Evolutionary conservation across 352 stramenopile species (phyloP), one percentile per base, ranked within the genome.

Genomic region (Elongisporangium senticosum): DNA sequence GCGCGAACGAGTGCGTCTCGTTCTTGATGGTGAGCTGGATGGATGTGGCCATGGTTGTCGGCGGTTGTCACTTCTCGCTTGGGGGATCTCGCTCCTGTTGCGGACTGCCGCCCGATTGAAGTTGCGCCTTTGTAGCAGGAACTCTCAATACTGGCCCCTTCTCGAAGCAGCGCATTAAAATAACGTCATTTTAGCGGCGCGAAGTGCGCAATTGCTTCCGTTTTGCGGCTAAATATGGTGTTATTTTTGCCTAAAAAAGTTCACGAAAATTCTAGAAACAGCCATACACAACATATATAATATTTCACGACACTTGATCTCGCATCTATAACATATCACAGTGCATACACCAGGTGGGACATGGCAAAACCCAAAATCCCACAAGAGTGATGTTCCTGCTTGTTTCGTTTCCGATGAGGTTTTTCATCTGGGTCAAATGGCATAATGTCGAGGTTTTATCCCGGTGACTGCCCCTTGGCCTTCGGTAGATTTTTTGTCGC

Each of bases 1-100:
- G 67, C 60, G 66, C 69, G 54, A 95, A 83, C 22, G 83, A 65
- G 54, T 77, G 74, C 21, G 63, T 61, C 56, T 95, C 86, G 67
- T 83, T 93, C 77, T 92, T 93, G 56, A 95, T 82, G 24, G 71
- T 85, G 53, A 95, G 68, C 65, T 80, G 87, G 54, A 95, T 89
- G 56, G 74, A 80, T 62, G 79, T 56, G 43, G 56, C 58, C 51
- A 56, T 40, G 21, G 58, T 59, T 22, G 50, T 26, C 23, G n/a
- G n/a, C n/a, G n/a, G 23, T 26, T 2, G 55, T 47, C 53, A 55
- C 7, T 40, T 62, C 37, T 37, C 14, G 53, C 48, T 24, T 53
- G 13, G 3, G 22, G 7, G 51, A 39, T 21, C 51, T 13, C 51
- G 7, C 47, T 43, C n/a, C n/a, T 21, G 23, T 39, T 56, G 51